These are phyloP conservation scores for Teratosphaeria destructans DNA, from an alignment of 2,329 filamentous ascomycete species.

Conservation along the genomic window DNA sequence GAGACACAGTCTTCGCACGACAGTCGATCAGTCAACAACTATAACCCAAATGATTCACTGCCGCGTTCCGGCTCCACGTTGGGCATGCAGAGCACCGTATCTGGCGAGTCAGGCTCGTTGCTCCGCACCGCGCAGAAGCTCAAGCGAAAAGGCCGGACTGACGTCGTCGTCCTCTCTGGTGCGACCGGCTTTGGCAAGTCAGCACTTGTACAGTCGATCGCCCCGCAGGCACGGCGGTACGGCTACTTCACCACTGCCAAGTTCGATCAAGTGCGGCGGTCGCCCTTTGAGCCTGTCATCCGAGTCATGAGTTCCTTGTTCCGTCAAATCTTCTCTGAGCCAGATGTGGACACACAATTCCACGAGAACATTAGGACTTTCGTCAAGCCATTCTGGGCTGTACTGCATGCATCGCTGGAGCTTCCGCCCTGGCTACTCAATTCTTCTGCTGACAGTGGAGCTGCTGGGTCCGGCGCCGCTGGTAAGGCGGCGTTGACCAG, in stretches of 20 bases:
- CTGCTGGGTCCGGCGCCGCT: background rate
- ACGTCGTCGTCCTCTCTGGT: conserved; percentile 49
- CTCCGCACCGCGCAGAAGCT: conserved; percentile 37
- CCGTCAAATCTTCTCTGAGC: conserved; percentile 55
- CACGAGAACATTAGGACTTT: conserved; percentile 48
- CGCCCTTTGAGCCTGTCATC: conserved; percentile 52
- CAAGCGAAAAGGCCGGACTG: conserved; percentile 46
- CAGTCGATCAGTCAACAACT: conserved; percentile 11
- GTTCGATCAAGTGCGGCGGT: conserved; percentile 48
- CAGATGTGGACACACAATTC: conserved; percentile 51
- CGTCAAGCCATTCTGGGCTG: conserved; percentile 47
- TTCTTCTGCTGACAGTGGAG: background rate
- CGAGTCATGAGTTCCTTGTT: conserved; percentile 51
- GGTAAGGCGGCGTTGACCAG: background rate
- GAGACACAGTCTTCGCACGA: conserved; percentile 8
- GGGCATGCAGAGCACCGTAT: conserved; percentile 5
- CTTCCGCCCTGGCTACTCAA: conserved; percentile 55
- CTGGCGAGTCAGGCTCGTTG: conserved; percentile 14
- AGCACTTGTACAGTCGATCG: conserved; percentile 48
- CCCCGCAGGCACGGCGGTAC: conserved; percentile 44
- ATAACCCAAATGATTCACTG: conserved; percentile 12
- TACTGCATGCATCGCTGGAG: conserved; percentile 48
- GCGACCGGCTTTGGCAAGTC: conserved; percentile 51
- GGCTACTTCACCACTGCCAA: conserved; percentile 52
- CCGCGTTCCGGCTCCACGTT: conserved; percentile 6